Evolutionary conservation across 108 stramenopile species (phyloP).

Genomic region (Nitzschia sp.): DNA sequence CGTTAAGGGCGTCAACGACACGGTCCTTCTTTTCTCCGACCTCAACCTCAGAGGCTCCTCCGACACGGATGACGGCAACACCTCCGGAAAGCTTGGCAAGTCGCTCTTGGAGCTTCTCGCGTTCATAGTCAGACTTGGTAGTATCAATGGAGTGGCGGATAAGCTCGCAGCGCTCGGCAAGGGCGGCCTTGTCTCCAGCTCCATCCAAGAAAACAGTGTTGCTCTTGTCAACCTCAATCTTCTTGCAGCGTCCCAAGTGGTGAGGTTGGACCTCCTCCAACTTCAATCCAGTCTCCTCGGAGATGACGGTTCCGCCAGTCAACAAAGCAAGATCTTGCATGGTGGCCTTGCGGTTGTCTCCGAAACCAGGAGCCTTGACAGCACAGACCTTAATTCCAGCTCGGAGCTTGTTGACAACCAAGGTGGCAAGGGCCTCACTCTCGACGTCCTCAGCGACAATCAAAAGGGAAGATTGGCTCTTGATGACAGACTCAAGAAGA

Average conservation of each 20-base stretch:
- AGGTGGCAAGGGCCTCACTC: constrained; percentile 95
- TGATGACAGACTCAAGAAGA: constrained; percentile 92
- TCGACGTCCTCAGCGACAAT: constrained; percentile 99
- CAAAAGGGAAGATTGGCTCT: constrained; percentile 89
- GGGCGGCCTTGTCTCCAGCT: constrained; percentile 79
- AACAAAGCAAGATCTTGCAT: constrained; percentile 99
- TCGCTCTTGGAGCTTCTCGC: constrained; percentile 99
- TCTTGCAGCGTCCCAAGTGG: constrained; percentile 92
- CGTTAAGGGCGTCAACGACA: constrained; percentile 99
- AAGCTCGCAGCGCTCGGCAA: constrained; percentile 94
- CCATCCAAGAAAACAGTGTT: constrained; percentile 98
- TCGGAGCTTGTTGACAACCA: constrained; percentile 99
- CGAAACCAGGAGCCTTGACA: constrained; percentile 99
- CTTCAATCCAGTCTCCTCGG: constrained; percentile 97
- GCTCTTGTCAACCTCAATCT: constrained; percentile 95
- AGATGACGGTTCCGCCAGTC: constrained; percentile 97
- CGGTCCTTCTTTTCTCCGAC: constrained; percentile 99
- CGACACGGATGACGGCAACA: constrained; percentile 99
- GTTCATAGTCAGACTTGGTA: constrained; percentile 98
- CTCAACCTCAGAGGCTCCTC: constrained; percentile 97
- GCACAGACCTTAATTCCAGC: constrained; percentile 99
- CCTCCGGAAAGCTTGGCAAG: constrained; percentile 98
- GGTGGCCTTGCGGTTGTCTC: constrained; percentile 99
- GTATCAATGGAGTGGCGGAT: constrained; percentile 91
- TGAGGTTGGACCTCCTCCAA: constrained; percentile 90